Percentiles rank a stretch among this genome's conserved stretches.
phyloP scores from a whole-genome alignment of 495 filamentous ascomycete species.

The Staphylotrichum tortipilum region DNA sequence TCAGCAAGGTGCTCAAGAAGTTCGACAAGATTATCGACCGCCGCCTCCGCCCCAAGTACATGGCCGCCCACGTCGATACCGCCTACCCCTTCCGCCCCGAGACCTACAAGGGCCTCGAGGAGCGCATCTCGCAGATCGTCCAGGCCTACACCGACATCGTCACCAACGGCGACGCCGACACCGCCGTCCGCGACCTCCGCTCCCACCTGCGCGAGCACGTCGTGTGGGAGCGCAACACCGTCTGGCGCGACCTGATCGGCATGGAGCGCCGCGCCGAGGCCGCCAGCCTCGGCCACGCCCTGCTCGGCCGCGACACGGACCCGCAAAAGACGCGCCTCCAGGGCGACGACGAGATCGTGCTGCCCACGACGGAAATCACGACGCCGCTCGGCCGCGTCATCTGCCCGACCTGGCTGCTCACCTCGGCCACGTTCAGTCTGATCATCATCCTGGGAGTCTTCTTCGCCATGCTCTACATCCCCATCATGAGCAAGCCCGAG shows the following conservation, averaged over 20 bases:
- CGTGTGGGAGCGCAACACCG: conserved; percentile 97
- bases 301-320: conserved; percentile 68
- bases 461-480: conserved; percentile 56
- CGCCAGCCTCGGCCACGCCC: conserved; percentile 77
- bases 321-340: conserved; percentile 62
- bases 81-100: conserved; percentile 67
- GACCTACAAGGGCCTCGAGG: conserved; percentile 61
- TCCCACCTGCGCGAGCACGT: conserved; percentile 94
- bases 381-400: conserved; percentile 75
- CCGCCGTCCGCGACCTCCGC: conserved; percentile 75
- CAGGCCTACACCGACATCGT: conserved; percentile 70
- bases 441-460: conserved; percentile 64
- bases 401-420: conserved; percentile 75
- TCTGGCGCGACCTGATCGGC: conserved; percentile 98
- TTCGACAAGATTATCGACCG: conserved; percentile 94
- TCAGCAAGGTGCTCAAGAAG: conserved; percentile 93
- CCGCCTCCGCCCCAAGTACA: conserved; percentile 64
- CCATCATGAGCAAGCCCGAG: conserved; percentile 73
- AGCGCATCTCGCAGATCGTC: conserved; percentile 64
- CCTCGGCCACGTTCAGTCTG: conserved; percentile 70
- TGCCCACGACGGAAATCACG: conserved; percentile 53
- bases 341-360: conserved; percentile 59
- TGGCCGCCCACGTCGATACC: conserved; percentile 58
- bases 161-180: conserved; percentile 63
- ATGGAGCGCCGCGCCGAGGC: conserved; percentile 95